Evolutionary conservation across 2,329 filamentous ascomycete species (phyloP).

Genomic region (Claviceps humidiphila): DNA sequence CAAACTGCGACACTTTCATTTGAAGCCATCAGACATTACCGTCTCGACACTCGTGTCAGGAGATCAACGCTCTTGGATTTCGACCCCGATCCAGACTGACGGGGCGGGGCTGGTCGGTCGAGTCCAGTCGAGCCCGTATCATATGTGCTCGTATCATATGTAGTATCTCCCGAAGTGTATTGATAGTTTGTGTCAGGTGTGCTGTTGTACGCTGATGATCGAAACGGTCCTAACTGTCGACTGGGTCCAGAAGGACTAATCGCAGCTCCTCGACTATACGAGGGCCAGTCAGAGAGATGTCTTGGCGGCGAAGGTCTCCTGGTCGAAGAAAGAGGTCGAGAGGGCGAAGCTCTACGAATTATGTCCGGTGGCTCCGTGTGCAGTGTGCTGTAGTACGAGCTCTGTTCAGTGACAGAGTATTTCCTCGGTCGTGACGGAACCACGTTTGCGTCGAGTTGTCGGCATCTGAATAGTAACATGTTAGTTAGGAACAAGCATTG

Average conservation of each 20-base stretch:
- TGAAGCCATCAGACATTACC: constrained; percentile 18
- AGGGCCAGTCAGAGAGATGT: constrained; percentile 46
- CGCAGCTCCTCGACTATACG: constrained; percentile 32
- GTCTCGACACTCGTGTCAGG: constrained; percentile 44
- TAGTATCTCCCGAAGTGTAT: constrained; percentile 25
- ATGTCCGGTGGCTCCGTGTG: constrained; percentile 46
- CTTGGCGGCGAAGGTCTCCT: constrained; percentile 29
- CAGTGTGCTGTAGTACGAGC: constrained; percentile 31
- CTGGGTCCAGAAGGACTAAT: constrained; percentile 42
- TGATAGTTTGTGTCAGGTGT: constrained; percentile 36
- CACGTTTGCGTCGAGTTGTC: constrained; percentile 36
- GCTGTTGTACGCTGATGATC: constrained; percentile 24
- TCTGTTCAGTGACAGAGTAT: constrained; percentile 15
- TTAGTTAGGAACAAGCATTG: background rate
- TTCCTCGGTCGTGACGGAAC: constrained; percentile 10
- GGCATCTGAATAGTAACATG: constrained; percentile 29
- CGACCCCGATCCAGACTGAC: constrained; percentile 40
- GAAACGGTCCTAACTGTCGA: constrained; percentile 24
- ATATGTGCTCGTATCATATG: constrained; percentile 21
- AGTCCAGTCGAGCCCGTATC: constrained; percentile 21
- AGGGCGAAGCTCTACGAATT: constrained; percentile 49
- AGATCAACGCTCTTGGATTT: constrained; percentile 51
- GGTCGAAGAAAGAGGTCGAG: constrained; percentile 35
- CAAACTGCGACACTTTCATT: background rate
- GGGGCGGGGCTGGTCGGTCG: constrained; percentile 44